A percentile compares a stretch with the other conserved stretches of the same genome.
These are phyloP conservation scores for Lactarius deliciosus DNA, from an alignment of 768 basidiomycete genomes.

Conservation along the genomic window DNA sequence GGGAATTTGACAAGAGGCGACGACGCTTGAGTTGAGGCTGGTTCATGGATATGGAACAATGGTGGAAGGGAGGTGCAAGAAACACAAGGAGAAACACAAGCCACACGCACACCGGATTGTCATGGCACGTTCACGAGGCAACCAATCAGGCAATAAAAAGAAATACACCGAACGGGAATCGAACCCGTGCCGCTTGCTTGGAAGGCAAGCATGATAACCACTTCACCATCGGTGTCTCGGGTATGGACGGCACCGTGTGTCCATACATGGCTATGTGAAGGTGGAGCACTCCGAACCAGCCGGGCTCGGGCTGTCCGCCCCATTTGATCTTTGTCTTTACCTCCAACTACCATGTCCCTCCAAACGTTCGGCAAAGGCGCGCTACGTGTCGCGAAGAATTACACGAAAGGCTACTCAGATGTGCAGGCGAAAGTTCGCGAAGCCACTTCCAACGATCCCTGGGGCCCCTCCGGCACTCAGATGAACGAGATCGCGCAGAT, in stretches of 20 bases:
- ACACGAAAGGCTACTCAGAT: constrained; percentile 95
- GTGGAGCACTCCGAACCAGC: neutral
- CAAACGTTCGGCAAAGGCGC: constrained; percentile 85
- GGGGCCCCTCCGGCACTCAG: constrained; percentile 96
- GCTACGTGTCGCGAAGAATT: constrained; percentile 89
- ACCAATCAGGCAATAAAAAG: neutral
- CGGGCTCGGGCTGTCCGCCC: neutral
- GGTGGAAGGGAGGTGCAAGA: neutral
- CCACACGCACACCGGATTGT: neutral
- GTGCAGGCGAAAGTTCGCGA: constrained; percentile 94
- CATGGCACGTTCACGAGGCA: neutral
- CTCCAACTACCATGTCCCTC: constrained; percentile 44
- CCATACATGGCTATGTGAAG: neutral
- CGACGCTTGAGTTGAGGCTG: constrained; percentile 13
- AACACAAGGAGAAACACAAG: too few species aligned
- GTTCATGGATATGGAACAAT: constrained; percentile 3
- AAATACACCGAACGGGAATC: constrained; percentile 34
- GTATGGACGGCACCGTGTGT: fast-evolving
- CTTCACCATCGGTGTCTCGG: constrained; percentile 32
- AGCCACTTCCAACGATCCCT: constrained; percentile 96
- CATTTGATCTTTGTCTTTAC: neutral
- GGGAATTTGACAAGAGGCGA: constrained; percentile 16
- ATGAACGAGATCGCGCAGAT: constrained; percentile 99
- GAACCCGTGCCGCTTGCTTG: constrained; percentile 39
- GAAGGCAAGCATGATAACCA: constrained; percentile 41